Evolutionary conservation across 495 filamentous ascomycete genomes (phyloP), one percentile per base, ranked within the genome.

Genomic region (Penicillium paxilli): DNA sequence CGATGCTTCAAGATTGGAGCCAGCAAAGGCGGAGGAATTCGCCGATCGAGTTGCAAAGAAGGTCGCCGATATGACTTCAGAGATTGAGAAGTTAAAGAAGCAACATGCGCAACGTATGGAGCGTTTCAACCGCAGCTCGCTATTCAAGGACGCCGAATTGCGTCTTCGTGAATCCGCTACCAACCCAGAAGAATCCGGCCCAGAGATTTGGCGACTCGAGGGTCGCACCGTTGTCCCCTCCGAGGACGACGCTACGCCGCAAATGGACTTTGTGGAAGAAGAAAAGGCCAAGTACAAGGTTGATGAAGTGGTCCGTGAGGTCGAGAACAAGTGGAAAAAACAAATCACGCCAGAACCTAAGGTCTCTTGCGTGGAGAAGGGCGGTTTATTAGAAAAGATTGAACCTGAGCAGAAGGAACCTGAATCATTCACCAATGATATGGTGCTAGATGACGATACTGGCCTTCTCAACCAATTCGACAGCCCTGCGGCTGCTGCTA

Each of bases 21-120:
- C 81, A 3, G 84, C 74, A 22, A 81, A 90, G 57, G 85, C 86
- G 10, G 84, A 87, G 44, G 85, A 91, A 58, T 95, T 98, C 63
- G 83, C 85, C 22, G 84, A 87, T 51, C 82, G 90, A 24, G 88
- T 88, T 5, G 72, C 77, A 32, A 82, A 84, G 24, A 85, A 84
- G 55, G 78, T 89, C 2, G 75, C 74, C 2, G 78, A 88, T 28
- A 84, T 85, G 53, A 82, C 85, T 33, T 83, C 83, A 5, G 92
- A 96, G 67, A 90, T 97, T 40, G 85, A 92, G 58, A 80, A 84
- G 47, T 78, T 98, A 78, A 92, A 88, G 73, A 79, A 77, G 11
- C 80, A 88, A 22, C 92, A 98, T 67, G 83, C 83, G 1, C 86
- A 78, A 57, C 79, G 83, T 22, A 82, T 96, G 74, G 80, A 84